Conservation (phyloP, 495 filamentous ascomycete species). For the Tuber brumale region DNA sequence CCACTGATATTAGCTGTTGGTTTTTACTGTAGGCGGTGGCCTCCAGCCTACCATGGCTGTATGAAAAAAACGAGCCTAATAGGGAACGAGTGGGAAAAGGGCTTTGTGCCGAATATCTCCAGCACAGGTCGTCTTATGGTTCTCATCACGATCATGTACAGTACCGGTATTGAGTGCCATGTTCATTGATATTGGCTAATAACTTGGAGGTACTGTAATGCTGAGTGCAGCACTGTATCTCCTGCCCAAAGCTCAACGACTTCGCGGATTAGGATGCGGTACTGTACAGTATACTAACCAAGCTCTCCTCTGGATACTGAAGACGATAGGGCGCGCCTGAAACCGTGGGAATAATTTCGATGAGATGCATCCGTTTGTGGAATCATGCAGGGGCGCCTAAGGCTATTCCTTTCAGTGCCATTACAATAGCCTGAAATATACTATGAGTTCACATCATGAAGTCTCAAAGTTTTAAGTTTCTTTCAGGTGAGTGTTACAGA, state of each 20-base stretch:
- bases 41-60: background rate
- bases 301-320: background rate
- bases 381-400: background rate
- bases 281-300: background rate
- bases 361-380: background rate
- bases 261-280: background rate
- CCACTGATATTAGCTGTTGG: background rate
- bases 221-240: background rate
- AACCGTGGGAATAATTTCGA: background rate
- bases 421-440: background rate
- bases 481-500: background rate
- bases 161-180: background rate
- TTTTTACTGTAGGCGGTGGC: background rate
- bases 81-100: background rate
- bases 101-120: background rate
- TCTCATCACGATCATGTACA: background rate
- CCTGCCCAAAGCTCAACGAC: background rate
- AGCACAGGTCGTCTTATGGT: background rate
- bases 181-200: background rate
- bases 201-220: background rate
- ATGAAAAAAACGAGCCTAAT: background rate
- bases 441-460: background rate
- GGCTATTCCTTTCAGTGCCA: background rate
- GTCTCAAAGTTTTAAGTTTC: background rate
- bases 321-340: background rate